Evolutionary conservation across 202 grass and related monocot species (phyloP), one percentile per base, ranked within the genome.

Genomic region (Setaria italica): DNA sequence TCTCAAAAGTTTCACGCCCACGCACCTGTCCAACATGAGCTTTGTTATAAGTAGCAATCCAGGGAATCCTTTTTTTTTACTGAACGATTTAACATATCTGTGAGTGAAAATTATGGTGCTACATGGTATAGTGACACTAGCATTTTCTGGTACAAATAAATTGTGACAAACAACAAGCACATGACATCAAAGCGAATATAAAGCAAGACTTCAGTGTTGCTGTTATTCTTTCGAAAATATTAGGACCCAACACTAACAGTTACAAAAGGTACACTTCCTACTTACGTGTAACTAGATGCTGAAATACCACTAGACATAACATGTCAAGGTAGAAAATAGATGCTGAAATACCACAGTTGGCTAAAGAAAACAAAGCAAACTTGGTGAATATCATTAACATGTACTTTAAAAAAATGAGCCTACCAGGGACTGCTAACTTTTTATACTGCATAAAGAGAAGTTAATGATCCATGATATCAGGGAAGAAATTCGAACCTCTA

Each of bases 401-500:
- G 16, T 19, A 49, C 21, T 59, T 13, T 32, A 67, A 14, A 53
- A n/a, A 77, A 69, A 21, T 2, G 5, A 30, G 15, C 2, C 29
- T 46, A 43, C 30, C 39, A 15, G 9, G 15, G 7, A 48, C 46
- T 76, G 20, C 43, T 50, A 73, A 15, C 13, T 53, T 46, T 63
- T 43, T 14, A 46, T 48, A 58, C 6, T 65, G 15, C 39, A 45
- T 50, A 8, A 71, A 76, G 49, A 42, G 19, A 29, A 85, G 15
- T 74, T 74, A 82, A 41, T 73, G 19, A 80, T 65, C 4, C 50
- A 79, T 80, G 16, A 25, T 70, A 77, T 1, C 37, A 76, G 34
- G 47, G 77, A 78, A 79, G 19, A 75, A 79, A 83, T 45, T 50
- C 85, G 81, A 92, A 94, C 94, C 94, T 91, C 57, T 80, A 83